phyloP scores from a whole-genome alignment of 2,329 filamentous ascomycete species.

The Alternaria tenuissima region DNA sequence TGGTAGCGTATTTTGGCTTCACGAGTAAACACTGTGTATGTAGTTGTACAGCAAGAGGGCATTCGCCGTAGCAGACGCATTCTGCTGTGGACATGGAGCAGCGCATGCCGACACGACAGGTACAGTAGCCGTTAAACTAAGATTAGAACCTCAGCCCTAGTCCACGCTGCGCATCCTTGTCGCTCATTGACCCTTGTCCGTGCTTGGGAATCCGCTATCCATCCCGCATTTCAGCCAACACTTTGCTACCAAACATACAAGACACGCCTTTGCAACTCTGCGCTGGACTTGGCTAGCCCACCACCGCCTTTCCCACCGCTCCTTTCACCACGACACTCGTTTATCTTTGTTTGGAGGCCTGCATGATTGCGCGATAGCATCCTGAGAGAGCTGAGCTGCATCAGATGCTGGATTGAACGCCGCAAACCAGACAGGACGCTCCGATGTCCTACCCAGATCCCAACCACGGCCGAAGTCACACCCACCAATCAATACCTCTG shows the following conservation, averaged over 20 bases:
- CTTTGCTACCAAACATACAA: constrained; percentile 14
- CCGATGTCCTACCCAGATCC: constrained; percentile 61
- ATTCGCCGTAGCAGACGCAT: not conserved
- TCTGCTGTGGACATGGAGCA: not conserved
- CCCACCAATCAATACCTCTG: constrained; percentile 73
- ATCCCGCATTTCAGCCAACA: constrained; percentile 17
- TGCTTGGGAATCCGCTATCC: constrained; percentile 7
- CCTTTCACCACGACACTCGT: constrained; percentile 16
- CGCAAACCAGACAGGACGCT: constrained; percentile 38
- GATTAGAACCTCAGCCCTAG: constrained; percentile 16
- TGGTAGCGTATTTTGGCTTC: not conserved
- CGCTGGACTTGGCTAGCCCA: constrained; percentile 2
- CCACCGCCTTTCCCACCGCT: constrained; percentile 1
- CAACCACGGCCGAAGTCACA: constrained; percentile 57
- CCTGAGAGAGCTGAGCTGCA: constrained; percentile 34
- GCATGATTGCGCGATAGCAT: constrained; percentile 32
- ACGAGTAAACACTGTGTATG: not conserved
- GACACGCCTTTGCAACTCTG: constrained; percentile 8
- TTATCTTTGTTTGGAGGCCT: constrained; percentile 12
- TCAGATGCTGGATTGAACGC: constrained; percentile 42
- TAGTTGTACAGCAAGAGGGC: not conserved
- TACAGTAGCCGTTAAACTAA: constrained; percentile 1
- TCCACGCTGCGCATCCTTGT: constrained; percentile 13
- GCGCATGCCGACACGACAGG: constrained; percentile 1
- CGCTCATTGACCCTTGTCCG: constrained; percentile 6